Evolutionary conservation across 2,329 filamentous ascomycete genomes (phyloP), one percentile per base, ranked within the genome.

Genomic region (Diplodia mutila): DNA sequence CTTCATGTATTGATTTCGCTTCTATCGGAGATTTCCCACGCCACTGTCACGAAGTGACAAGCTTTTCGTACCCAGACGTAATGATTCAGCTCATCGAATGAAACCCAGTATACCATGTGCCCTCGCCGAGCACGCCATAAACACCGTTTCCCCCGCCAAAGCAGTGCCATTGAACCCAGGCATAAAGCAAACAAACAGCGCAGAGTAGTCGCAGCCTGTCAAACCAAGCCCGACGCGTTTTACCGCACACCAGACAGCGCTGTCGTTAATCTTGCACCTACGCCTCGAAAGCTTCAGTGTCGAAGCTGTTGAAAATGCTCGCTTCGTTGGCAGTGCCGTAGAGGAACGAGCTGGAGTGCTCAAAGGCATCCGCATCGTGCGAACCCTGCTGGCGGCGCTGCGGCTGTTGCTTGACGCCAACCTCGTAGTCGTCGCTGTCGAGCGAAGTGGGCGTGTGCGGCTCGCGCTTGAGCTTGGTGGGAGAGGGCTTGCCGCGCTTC

Each of bases 401-500:
- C 6, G 48, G 42, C 18, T 46, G 42, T 8, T 46, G 42, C 5
- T 42, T 12, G 3, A 11, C 42, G n/a, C 1, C 21, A 2, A 21
- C 1, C 9, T 53, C 48, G 11, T 34, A 16, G 7, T 55, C 63
- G 12, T 39, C 29, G 16, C 42, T 29, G 5, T 59, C 42, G 46
- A 46, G 9, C 1, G 65, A 52, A 8, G 32, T 42, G 3, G 65
- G 65, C 9, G 65, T 67, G 9, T 21, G 54, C 1, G 57, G 37
- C 39, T 68, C 67, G n/a, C 52, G 23, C 61, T 68, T 68, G 61
- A 68, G 4, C 27, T 51, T 65, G 21, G 48, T 12, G 3, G 61
- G 14, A 2, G 51, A 4, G 18, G 42, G 7, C 42, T 11, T 46
- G 42, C 23, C n/a, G 7, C 29, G 34, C 46, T 61, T 68, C 52